Base-by-base conservation (phyloP, 2,329 filamentous ascomycete species). In the Neofusicoccum laricinum region DNA sequence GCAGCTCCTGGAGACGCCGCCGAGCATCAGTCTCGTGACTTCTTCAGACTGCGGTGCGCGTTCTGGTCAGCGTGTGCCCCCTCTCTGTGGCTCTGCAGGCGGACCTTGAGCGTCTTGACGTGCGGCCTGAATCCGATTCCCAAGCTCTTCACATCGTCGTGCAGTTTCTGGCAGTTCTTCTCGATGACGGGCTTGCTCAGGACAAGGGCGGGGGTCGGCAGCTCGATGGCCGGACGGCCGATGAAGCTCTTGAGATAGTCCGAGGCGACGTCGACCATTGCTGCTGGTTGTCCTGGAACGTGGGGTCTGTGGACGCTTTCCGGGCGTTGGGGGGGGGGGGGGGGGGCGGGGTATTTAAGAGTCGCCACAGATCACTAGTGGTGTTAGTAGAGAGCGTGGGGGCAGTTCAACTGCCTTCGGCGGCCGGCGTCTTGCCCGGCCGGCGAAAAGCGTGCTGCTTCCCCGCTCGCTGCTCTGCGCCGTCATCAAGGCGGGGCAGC, bases 61-160 rank as follows among this genome's bases (percentile, higher is more conserved):
- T 43, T 43, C 7, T 4, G 4, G 14, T 43, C 15, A n/a, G 15
- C n/a, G 4, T 17, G 4, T 55, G 7, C 14, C 4, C 3, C 10
- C 21, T 4, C 5, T 11, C 14, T 5, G 15, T 17, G 41, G 21
- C 4, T 17, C n/a, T 41, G n/a, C 8, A 3, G 2, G 12, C 41
- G 3, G 17, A 61, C 63, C 63, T 64, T 64, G 14, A 64, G 53
- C 4, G 63, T 64, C 53, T 64, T 64, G 46, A 64, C 63, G 15
- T 64, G 63, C n/a, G 63, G 63, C 36, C 63, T 12, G 38, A 64
- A 64, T 25, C 38, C 38, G 25, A 64, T 64, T 2, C 63, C 63
- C 53, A 61, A 45, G 38, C 25, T 64, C 46, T 61, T 59, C 8
- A 64, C 63, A 53, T 64, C 63, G 17, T 61, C 55, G 36, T 59